A percentile compares a stretch with the other conserved stretches of the same genome.
Evolutionary conservation across 2,329 filamentous ascomycete genomes (phyloP).

Genomic region (Monosporascus sp.): DNA sequence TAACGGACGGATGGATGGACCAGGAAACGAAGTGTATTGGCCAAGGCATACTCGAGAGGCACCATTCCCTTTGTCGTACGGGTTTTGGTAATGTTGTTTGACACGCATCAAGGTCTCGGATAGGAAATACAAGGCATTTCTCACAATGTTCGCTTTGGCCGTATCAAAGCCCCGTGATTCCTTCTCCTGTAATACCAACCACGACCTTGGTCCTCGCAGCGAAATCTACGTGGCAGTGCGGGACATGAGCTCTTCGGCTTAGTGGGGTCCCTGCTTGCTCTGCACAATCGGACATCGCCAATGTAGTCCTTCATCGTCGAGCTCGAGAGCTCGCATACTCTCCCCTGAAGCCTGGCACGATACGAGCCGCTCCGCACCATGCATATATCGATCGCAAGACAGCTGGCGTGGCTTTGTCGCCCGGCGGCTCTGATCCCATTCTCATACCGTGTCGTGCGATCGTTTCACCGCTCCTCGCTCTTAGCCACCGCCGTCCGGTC

Average conservation of each 20-base stretch:
- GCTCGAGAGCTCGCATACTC: too few species aligned
- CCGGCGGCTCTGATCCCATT: background rate
- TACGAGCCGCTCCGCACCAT: too few species aligned
- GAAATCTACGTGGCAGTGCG: background rate
- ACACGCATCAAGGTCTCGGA: background rate
- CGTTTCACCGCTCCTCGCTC: background rate
- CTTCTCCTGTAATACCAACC: too few species aligned
- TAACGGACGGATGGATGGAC: background rate
- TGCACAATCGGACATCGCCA: too few species aligned
- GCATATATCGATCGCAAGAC: too few species aligned
- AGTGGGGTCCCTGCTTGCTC: too few species aligned
- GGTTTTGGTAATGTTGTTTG: background rate
- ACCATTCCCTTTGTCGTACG: background rate
- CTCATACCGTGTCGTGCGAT: background rate
- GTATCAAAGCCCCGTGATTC: too few species aligned
- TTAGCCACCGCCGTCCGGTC: conserved; percentile 1
- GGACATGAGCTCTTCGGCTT: too few species aligned
- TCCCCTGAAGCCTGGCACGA: too few species aligned
- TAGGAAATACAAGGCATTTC: background rate
- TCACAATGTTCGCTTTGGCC: background rate
- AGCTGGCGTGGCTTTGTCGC: background rate
- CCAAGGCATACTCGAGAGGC: background rate
- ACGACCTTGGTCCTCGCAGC: background rate
- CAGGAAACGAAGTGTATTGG: background rate
- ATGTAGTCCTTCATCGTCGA: too few species aligned